These are phyloP conservation scores for Lineolata rhizophorae DNA, from an alignment of 495 filamentous ascomycete species.

Conservation along the genomic window DNA sequence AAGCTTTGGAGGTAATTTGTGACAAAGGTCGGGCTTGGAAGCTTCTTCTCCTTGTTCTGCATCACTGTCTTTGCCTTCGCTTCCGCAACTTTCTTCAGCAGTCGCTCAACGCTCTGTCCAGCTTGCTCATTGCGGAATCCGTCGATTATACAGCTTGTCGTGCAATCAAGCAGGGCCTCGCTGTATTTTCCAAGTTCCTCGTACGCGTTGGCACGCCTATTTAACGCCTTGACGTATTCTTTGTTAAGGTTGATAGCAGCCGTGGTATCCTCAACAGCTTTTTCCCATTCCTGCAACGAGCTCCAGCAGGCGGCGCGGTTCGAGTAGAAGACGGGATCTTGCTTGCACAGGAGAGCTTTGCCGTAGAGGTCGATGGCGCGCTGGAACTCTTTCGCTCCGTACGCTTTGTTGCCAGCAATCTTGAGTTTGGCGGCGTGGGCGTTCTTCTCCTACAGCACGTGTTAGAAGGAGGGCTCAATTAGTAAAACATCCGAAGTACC, in stretches of 20 bases:
- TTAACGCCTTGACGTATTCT: constrained; percentile 93
- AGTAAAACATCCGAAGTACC: constrained; percentile 18
- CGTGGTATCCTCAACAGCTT: constrained; percentile 91
- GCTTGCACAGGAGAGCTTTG: constrained; percentile 88
- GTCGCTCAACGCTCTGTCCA: constrained; percentile 70
- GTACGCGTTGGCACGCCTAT: constrained; percentile 87
- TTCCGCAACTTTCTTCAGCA: constrained; percentile 95
- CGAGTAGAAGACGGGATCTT: constrained; percentile 94
- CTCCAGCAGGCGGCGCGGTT: constrained; percentile 97
- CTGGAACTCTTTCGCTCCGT: constrained; percentile 75
- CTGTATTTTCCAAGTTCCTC: constrained; percentile 80
- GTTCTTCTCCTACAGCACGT: constrained; percentile 35
- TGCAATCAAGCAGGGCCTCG: constrained; percentile 91
- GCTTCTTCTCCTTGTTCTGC: constrained; percentile 50
- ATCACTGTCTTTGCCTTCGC: constrained; percentile 75
- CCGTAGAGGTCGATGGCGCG: constrained; percentile 84
- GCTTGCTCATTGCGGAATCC: constrained; percentile 75
- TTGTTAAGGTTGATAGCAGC: constrained; percentile 79
- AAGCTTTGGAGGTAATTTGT: constrained; percentile 99
- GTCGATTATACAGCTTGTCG: constrained; percentile 97
- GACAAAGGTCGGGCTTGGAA: constrained; percentile 88
- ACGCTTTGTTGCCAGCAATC: constrained; percentile 88
- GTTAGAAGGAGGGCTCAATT: constrained; percentile 1
- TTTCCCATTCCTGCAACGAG: constrained; percentile 74
- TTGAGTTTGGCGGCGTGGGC: constrained; percentile 80